Evolutionary conservation across 192 early-diverging fungal genomes (phyloP), one percentile per base, ranked within the genome.

Genomic region (Umbelopsis ramanniana): DNA sequence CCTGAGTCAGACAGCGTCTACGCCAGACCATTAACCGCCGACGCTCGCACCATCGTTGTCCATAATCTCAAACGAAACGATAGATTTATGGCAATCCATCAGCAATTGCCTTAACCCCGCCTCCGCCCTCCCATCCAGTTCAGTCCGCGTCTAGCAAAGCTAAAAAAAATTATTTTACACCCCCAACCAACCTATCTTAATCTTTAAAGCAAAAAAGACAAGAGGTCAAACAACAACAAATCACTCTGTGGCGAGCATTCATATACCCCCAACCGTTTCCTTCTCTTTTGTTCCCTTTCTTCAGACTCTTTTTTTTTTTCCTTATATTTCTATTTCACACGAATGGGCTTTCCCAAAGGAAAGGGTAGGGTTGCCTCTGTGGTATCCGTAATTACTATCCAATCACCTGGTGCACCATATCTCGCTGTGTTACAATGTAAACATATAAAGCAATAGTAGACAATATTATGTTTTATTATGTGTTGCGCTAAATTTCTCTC

Each of bases 1-100:
- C 69, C 71, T 22, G 72, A 74, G 17, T 73, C 76, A 3, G 66
- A 74, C 15, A 71, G 67, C 33, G 54, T 74, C 11, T 76, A 79
- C 45, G 55, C 74, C 46, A 70, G 70, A 33, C 67, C 57, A 14
- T 66, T 75, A 9, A 69, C 69, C 35, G 22, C 55, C 24, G 50
- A 75, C 33, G 35, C 68, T 63, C 57, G 57, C 24, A 75, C 67
- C 14, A 75, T 75, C 54, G 67, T 75, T 3, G 74, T 75, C 38
- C 74, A 75, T 29, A 66, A 69, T 47, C 33, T 75, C 12, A 75
- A 75, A 52, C 38, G 52, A 23, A 69, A 75, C 43, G 60, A 75
- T 43, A 54, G 60, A 40, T 75, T 75, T 33, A 66, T 66, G 37
- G 53, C 57, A 48, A 52, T 68, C 24, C 74, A 75, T 66, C 37